These are phyloP conservation scores for Neurospora tetraspora DNA, from an alignment of 495 filamentous ascomycete genomes.

Conservation along the genomic window DNA sequence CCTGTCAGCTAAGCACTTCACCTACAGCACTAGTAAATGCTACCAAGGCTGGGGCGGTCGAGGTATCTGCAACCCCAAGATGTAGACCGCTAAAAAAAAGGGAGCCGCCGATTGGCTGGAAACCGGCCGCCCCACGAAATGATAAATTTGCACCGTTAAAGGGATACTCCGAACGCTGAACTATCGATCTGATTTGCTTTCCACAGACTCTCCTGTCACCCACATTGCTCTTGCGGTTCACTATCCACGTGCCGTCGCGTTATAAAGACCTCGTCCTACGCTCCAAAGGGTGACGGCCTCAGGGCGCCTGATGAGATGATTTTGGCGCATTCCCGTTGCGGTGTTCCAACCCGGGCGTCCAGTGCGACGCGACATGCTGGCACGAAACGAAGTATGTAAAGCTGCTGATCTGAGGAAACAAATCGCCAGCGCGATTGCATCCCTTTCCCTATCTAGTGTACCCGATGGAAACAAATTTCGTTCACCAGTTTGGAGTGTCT, in stretches of 20 bases:
- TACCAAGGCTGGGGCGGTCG: too few relatives aligned
- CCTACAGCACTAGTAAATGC: too few relatives aligned
- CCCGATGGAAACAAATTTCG: background rate
- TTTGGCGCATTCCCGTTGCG: background rate
- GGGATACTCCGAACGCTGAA: background rate
- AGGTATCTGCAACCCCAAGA: too few relatives aligned
- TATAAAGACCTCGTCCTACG: background rate
- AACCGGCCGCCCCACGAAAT: too few relatives aligned
- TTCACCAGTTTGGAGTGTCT: background rate
- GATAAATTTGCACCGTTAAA: too few relatives aligned
- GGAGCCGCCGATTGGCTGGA: too few relatives aligned
- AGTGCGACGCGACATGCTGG: background rate
- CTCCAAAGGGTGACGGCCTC: background rate
- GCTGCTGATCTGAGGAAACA: background rate
- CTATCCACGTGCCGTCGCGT: background rate
- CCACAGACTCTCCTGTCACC: background rate
- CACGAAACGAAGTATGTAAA: background rate
- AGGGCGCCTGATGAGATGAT: background rate
- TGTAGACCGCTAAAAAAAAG: too few relatives aligned
- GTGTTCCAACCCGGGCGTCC: background rate
- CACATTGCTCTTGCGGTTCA: background rate
- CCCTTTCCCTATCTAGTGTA: background rate
- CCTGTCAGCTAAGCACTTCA: too few relatives aligned
- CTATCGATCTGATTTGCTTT: background rate
- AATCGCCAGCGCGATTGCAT: background rate